Percentiles rank a stretch among this genome's conserved stretches.
phyloP scores from a whole-genome alignment of 768 basidiomycete species.

The Russula griseocarnosa region DNA sequence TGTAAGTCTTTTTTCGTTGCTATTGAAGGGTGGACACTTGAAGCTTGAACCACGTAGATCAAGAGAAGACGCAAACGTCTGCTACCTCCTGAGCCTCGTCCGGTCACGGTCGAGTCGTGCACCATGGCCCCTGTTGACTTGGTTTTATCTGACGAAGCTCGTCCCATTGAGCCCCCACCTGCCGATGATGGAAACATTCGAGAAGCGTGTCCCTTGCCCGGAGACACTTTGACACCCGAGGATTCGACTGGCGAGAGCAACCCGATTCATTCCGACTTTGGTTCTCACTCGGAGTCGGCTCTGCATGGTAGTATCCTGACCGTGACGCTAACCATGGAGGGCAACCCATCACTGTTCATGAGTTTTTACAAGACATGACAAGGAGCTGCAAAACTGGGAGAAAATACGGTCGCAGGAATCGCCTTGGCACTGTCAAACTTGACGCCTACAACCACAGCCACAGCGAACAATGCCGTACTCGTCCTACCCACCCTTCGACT shows the following conservation, averaged over 20 bases:
- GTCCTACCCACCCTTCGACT: neutral
- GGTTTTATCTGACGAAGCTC: neutral
- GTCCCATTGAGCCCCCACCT: neutral
- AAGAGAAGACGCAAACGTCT: constrained; percentile 23
- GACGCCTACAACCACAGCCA: neutral
- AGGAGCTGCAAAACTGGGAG: constrained; percentile 4
- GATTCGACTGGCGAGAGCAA: neutral
- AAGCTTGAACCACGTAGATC: constrained; percentile 5
- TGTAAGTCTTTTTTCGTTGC: constrained; percentile 2
- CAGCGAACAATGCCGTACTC: neutral
- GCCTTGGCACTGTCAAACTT: constrained; percentile 1
- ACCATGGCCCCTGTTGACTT: neutral
- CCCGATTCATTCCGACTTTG: neutral
- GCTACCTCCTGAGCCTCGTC: neutral
- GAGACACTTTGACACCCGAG: neutral
- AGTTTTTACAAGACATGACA: constrained; percentile 8
- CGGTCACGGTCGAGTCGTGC: neutral
- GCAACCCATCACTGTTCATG: constrained; percentile 13
- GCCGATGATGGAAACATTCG: neutral
- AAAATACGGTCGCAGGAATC: constrained; percentile 14
- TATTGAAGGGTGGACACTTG: neutral
- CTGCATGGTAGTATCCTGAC: too few relatives aligned
- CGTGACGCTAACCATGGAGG: neutral
- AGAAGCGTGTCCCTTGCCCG: neutral
- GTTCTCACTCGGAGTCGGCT: neutral